Base-by-base conservation (phyloP, 2,329 filamentous ascomycete species). In the Thermoascus crustaceus region DNA sequence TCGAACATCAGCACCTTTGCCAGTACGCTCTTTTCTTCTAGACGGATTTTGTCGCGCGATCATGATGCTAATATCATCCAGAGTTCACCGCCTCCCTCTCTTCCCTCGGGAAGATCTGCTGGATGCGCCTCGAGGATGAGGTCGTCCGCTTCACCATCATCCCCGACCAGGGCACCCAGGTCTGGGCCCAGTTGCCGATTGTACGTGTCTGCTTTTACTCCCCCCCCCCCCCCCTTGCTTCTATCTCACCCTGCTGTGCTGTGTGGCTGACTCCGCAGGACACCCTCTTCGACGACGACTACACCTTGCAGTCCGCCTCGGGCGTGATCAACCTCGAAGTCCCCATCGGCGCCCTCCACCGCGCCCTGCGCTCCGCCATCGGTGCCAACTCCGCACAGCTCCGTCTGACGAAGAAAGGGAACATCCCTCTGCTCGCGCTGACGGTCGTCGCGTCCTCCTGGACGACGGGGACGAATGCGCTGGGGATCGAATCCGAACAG, bases 321-420 rank as follows among this genome's bases (percentile, higher is more conserved):
- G 94, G 94, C 63, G 85, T 87, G 35, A 95, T 98, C 65, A 95
- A 98, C 63, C 80, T 98, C 44, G 91, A 98, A 65, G 76, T 98
- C 1, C 87, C 91, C 17, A 78, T 96, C n/a, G 75, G 77, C 9
- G 81, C 85, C 2, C 77, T 98, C 14, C 85, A 91, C 52, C 82
- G 88, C 40, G 91, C 91, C n/a, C 78, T 98, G 39, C 86, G 82
- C 52, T 95, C 88, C 22, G 89, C 89, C 29, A 69, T 83, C 35
- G 81, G 85, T 54, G 85, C 85, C 50, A 78, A 81, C 11, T 82
- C 85, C 11, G 86, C 88, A 36, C 83, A 82, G 9, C 77, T 98
- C 24, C 82, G 89, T 24, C 76, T 98, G 26, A 95, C 89, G 16
- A 96, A 96, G 61, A 93, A 91, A 55, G 85, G 93, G 48, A 82